Base-by-base conservation (phyloP, 2,329 filamentous ascomycete genomes). In the Cercospora canescens region DNA sequence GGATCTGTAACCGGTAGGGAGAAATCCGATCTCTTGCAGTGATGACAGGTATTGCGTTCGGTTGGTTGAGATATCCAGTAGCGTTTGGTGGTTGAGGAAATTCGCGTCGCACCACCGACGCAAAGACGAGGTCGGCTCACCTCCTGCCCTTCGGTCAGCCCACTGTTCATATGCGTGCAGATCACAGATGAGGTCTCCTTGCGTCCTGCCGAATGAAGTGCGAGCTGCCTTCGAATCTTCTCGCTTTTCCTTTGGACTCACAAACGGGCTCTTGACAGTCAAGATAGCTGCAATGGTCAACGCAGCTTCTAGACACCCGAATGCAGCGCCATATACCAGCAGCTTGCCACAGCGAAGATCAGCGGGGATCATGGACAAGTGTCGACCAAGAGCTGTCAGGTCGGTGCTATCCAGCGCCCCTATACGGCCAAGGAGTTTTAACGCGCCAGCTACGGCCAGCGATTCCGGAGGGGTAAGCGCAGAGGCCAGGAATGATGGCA, bases 341-440 rank as follows among this genome's bases (percentile, higher is more conserved):
- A 99, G 85, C 79, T 99, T 99, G 54, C 92, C 93, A 77, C 93
- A 96, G 30, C 94, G 89, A 56, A 99, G 84, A 75, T 99, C 95
- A 0, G 94, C 92, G 1, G 95, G 95, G 59, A 99, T 93, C 88
- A 96, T 92, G 18, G 94, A 91, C n/a, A 99, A 84, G 80, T 98
- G 95, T 61, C 91, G 89, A 41, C 95, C 95, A 55, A 99, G 88
- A 3, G 94, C 93, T 0, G 95, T 98, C 45, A 99, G 85, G 73
- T 93, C 91, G 64, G 92, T 88, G 52, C 92, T 92, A 72, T 95
- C 92, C 14, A 98, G 84, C 0, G 94, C 94, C 32, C 95, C 95
- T 85, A 99, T 96, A 9, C 93, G 87, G 12, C 87, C 86, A 4
- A 99, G 84, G 63, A 96, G 84, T 70, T 84, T 86, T 69, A 99